Conservation (phyloP, 345 rosid species). For the Eucalyptus curtisii region DNA sequence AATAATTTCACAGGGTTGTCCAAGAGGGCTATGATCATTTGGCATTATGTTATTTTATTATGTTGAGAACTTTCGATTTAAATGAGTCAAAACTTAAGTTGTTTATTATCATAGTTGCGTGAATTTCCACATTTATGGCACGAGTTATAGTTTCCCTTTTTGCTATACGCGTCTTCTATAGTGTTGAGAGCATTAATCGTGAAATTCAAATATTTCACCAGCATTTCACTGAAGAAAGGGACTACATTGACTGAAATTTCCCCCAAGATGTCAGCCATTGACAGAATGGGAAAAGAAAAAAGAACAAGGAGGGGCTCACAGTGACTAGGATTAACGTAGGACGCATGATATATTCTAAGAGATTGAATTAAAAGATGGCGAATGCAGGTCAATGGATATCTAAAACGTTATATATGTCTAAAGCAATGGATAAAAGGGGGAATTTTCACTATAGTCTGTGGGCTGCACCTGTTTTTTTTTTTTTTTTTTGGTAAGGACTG, state of each 20-base stretch:
- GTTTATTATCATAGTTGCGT: rapidly evolving
- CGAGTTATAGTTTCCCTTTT: neutral
- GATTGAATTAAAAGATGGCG: neutral
- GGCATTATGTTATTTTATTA: neutral
- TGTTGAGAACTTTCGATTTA: neutral
- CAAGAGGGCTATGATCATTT: neutral
- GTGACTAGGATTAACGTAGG: neutral
- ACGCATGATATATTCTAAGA: neutral
- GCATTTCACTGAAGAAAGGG: neutral
- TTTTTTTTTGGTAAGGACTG: too few relatives aligned
- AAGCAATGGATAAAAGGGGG: neutral
- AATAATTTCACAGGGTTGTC: neutral
- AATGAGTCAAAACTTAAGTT: neutral
- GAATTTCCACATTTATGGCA: neutral
- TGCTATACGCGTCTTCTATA: neutral
- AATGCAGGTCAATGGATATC: neutral
- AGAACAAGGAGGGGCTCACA: neutral
- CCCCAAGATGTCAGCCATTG: neutral
- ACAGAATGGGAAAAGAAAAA: neutral
- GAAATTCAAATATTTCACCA: neutral
- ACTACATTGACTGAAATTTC: neutral
- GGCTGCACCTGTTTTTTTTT: neutral
- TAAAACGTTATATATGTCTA: neutral
- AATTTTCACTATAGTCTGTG: neutral
- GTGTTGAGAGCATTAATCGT: neutral